Base-by-base conservation (phyloP, 441 rosid genomes). In the Bocquillonia castaneifolia region DNA sequence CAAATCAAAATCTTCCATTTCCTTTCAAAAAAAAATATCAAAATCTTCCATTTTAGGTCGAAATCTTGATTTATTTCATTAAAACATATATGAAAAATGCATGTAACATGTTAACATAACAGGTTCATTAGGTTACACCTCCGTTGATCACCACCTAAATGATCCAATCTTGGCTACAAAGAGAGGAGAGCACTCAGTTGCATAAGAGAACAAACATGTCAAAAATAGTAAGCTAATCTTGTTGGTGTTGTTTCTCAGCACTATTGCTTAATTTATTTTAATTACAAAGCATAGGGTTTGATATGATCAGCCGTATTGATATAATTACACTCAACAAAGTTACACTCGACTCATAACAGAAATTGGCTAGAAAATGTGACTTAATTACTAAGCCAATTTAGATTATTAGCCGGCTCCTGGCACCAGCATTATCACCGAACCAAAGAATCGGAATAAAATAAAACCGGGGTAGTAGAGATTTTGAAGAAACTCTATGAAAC, bases 401-500 rank as follows among this genome's bases (percentile, higher is more conserved):
- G 31, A 54, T 29, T 36, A 53, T 5, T 48, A 50, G 28, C 63
- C 50, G 40, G 7, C 40, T 40, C 9, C 67, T 44, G 44, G 14
- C 10, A 31, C 51, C 0, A 39, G 65, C 64, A 23, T 25, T 20
- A 28, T 53, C 51, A 4, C 64, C 57, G 25, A 69, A 34, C 17
- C 15, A 18, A 59, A 31, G 6, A 51, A 63, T 50, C 10, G 60
- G 53, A 23, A 6, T 23, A 34, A 44, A 52, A 48, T 45, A 31
- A 28, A 51, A 22, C 37, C 12, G 28, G 29, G 17, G 18, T 74
- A 51, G 42, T 42, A 39, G 36, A 45, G 51, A 52, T 62, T 48
- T 23, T 48, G 26, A 28, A 6, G 28, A 68, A 54, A 56, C n/a
- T 20, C 48, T 77, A 85, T 29, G 83, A 69, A 5, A 79, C 84